Evolutionary conservation across 768 basidiomycete genomes (phyloP).

Genomic region (Cystobasidium onofrii): DNA sequence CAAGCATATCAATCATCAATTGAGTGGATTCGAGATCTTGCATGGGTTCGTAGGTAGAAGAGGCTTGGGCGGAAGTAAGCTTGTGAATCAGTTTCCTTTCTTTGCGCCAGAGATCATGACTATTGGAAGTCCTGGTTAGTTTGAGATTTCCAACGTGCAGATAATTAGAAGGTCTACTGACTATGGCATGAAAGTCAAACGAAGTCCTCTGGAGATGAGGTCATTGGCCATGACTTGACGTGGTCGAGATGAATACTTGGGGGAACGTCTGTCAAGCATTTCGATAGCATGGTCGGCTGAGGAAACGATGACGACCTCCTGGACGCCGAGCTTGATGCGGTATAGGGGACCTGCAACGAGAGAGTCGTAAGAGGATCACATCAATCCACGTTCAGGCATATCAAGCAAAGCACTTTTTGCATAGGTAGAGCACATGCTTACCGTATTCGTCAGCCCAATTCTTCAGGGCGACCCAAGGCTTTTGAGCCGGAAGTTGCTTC

Average conservation of each 20-base stretch:
- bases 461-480: constrained; percentile 39
- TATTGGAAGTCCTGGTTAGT: background rate
- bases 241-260: constrained; percentile 38
- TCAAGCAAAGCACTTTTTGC: background rate
- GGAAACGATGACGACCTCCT: constrained; percentile 38
- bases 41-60: constrained; percentile 39
- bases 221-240: constrained; percentile 38
- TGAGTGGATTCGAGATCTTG: constrained; percentile 38
- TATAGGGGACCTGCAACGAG: constrained; percentile 35
- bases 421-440: background rate
- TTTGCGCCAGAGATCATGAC: constrained; percentile 37
- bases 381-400: background rate
- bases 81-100: constrained; percentile 38
- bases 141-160: background rate
- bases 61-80: constrained; percentile 35
- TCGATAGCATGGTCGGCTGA: constrained; percentile 37
- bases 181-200: constrained; percentile 42
- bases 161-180: background rate
- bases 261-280: constrained; percentile 38
- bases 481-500: constrained; percentile 36
- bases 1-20: constrained; percentile 36
- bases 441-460: constrained; percentile 39
- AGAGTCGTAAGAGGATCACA: background rate
- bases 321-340: constrained; percentile 35
- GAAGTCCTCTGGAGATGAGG: constrained; percentile 35